phyloP scores from a whole-genome alignment of 768 basidiomycete genomes.

The Lactifluus piperatus region DNA sequence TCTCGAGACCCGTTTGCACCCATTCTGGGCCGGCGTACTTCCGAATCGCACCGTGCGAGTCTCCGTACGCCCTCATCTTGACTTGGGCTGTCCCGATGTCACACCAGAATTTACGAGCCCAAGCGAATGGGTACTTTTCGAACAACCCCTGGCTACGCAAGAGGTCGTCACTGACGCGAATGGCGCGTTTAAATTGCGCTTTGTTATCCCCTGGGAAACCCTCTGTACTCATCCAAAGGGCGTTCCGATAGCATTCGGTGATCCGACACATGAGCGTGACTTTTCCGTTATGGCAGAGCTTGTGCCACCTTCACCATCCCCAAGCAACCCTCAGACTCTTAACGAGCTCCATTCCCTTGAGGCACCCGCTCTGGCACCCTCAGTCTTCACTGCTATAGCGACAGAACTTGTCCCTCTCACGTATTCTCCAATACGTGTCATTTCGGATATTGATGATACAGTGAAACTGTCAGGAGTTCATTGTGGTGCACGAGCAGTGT shows the following conservation, averaged over 20 bases:
- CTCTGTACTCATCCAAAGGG: conserved; percentile 53
- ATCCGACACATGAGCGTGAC: conserved; percentile 36
- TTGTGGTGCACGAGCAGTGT: conserved; percentile 70
- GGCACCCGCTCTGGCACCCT: not conserved
- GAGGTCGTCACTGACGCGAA: conserved; percentile 54
- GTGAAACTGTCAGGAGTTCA: conserved; percentile 75
- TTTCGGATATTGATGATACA: conserved; percentile 94
- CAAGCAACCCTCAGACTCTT: conserved; percentile 12
- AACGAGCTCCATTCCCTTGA: conserved; percentile 2
- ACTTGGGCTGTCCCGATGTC: conserved; percentile 18
- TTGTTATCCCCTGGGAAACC: conserved; percentile 60
- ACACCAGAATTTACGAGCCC: conserved; percentile 24
- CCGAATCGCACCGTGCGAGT: conserved; percentile 54
- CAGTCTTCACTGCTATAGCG: conserved; percentile 17
- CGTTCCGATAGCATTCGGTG: conserved; percentile 49
- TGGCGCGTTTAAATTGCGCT: conserved; percentile 62
- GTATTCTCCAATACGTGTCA: conserved; percentile 59
- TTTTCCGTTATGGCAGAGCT: conserved; percentile 48
- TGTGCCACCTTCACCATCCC: conserved; percentile 28
- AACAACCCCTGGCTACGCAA: conserved; percentile 37
- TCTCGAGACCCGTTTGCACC: conserved; percentile 63
- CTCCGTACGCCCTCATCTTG: conserved; percentile 44
- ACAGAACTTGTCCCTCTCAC: conserved; percentile 37
- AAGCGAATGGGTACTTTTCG: conserved; percentile 2
- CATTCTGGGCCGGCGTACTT: conserved; percentile 75